Percentiles rank a stretch among this genome's conserved stretches.
These are phyloP conservation scores for Panellus pusillus DNA, from an alignment of 768 basidiomycete genomes.

Conservation along the genomic window DNA sequence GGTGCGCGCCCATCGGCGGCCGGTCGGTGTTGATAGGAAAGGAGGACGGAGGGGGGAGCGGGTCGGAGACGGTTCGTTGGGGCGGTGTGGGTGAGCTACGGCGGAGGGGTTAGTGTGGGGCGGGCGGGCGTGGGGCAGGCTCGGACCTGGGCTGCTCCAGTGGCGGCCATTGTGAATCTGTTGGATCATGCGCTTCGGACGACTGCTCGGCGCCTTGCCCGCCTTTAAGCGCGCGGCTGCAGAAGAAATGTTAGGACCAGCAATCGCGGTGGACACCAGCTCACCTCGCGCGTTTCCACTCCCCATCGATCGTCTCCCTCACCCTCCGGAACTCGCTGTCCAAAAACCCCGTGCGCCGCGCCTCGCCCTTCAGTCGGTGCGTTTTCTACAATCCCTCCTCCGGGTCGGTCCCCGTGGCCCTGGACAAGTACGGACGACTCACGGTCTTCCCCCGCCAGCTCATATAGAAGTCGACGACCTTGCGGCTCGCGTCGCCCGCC, in stretches of 20 bases:
- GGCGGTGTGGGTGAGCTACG: not conserved
- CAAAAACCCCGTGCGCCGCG: conserved; percentile 34
- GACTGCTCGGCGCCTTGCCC: too few species aligned
- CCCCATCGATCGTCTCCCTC: conserved; percentile 41
- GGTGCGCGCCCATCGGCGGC: conserved; percentile 10
- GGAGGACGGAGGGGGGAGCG: conserved; percentile 13
- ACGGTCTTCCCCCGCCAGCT: conserved; percentile 47
- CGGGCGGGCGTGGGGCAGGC: too few species aligned
- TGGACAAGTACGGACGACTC: too few species aligned
- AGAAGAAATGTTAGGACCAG: not conserved
- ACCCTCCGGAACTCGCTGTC: conserved; percentile 45
- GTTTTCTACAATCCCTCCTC: conserved; percentile 19
- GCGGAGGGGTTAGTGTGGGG: too few species aligned
- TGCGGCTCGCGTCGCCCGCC: conserved; percentile 37
- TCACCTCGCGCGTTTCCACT: conserved; percentile 34
- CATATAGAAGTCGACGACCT: conserved; percentile 52
- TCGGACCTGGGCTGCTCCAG: too few species aligned
- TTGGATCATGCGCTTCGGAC: too few species aligned
- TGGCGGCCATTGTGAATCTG: too few species aligned
- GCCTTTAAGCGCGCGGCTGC: conserved; percentile 5
- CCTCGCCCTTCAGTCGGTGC: conserved; percentile 23
- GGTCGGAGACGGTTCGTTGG: conserved; percentile 18
- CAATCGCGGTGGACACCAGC: conserved; percentile 23
- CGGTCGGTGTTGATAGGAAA: conserved; percentile 16
- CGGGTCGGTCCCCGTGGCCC: too few species aligned